A percentile compares a stretch with the other conserved stretches of the same genome.
Conservation (phyloP, 78 protist genomes). For the Cavenderia fasciculata region DNA sequence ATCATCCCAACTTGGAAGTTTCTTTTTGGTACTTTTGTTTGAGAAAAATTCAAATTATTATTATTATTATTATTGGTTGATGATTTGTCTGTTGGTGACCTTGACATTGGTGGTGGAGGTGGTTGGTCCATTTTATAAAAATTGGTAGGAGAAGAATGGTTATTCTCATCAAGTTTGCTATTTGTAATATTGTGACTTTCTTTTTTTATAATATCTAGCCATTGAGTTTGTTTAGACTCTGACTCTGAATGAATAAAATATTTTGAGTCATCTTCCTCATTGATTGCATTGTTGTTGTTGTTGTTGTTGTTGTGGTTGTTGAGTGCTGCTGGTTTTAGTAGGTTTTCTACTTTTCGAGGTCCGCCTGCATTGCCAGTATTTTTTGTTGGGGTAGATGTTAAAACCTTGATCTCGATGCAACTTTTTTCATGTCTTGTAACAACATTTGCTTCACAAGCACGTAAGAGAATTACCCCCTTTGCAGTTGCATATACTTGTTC, state of each 20-base stretch:
- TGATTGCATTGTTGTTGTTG: not conserved
- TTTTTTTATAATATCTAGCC: slow-evolving; percentile 25
- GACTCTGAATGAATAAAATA: slow-evolving; percentile 21
- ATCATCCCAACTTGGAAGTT: no score
- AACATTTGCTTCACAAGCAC: not conserved
- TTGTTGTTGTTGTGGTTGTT: not conserved
- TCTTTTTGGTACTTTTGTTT: no score
- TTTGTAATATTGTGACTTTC: slow-evolving; percentile 18
- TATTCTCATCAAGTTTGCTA: not conserved
- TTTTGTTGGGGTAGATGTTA: not conserved
- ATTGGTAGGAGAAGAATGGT: not conserved
- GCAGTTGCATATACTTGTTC: slow-evolving; percentile 54
- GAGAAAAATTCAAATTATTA: no score
- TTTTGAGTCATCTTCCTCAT: not conserved
- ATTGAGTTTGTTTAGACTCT: not conserved
- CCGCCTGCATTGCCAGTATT: not conserved
- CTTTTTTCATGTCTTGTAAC: slow-evolving; percentile 4
- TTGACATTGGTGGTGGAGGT: slow-evolving; percentile 20
- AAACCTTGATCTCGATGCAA: slow-evolving; percentile 32
- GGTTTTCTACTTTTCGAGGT: not conserved
- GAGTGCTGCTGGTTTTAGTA: not conserved
- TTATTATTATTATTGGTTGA: no score
- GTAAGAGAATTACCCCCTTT: slow-evolving; percentile 35
- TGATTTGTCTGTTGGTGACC: no score
- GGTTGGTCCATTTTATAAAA: not conserved